phyloP scores from a whole-genome alignment of 2,329 filamentous ascomycete genomes.

The Cercospora nicotianae region DNA sequence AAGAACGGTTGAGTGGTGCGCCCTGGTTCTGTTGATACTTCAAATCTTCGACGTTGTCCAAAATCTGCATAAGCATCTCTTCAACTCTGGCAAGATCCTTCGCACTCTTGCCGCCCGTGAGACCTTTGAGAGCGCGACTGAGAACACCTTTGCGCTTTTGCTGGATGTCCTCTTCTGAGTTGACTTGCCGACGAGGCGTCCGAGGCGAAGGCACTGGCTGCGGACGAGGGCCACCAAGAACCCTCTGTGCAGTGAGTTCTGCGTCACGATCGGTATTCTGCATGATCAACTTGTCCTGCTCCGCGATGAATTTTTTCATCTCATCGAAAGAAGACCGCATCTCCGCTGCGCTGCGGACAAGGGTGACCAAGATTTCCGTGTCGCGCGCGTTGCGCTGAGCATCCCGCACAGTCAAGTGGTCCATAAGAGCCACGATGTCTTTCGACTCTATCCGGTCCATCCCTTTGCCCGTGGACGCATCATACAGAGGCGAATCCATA shows the following conservation, averaged over 20 bases:
- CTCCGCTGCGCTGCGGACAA: slow-evolving; percentile 90
- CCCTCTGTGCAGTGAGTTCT: slow-evolving; percentile 77
- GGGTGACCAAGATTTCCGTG: slow-evolving; percentile 90
- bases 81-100: slow-evolving; percentile 60
- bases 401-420: slow-evolving; percentile 95
- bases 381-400: slow-evolving; percentile 94
- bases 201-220: slow-evolving; percentile 67
- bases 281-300: slow-evolving; percentile 87
- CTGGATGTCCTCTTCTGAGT: slow-evolving; percentile 59
- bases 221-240: slow-evolving; percentile 82
- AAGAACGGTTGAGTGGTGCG: slow-evolving; percentile 31
- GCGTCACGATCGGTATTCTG: slow-evolving; percentile 84
- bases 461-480: slow-evolving; percentile 80
- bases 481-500: slow-evolving; percentile 85
- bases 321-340: slow-evolving; percentile 97
- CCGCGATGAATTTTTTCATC: slow-evolving; percentile 86
- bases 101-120: slow-evolving; percentile 76
- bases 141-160: slow-evolving; percentile 92
- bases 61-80: slow-evolving; percentile 73
- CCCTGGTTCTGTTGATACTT: slow-evolving; percentile 41
- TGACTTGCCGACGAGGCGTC: slow-evolving; percentile 49
- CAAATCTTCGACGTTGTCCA: slow-evolving; percentile 80
- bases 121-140: slow-evolving; percentile 84
- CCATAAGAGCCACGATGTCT: slow-evolving; percentile 96
- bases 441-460: slow-evolving; percentile 92